These are phyloP conservation scores for Verticillium isaacii DNA, from an alignment of 2,329 filamentous ascomycete genomes.

Conservation along the genomic window DNA sequence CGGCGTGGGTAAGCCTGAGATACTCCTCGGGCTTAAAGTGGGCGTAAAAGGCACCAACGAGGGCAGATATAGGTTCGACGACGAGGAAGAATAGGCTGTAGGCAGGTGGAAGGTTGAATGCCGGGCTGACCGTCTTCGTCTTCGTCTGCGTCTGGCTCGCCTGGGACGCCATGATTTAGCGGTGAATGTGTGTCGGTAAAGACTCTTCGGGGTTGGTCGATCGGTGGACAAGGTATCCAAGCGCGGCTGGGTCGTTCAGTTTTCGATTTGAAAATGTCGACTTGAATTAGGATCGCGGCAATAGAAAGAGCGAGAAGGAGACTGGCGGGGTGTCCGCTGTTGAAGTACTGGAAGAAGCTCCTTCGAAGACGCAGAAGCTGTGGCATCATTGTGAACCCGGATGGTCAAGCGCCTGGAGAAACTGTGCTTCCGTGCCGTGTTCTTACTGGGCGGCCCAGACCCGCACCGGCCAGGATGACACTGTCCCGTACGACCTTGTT, in stretches of 20 bases:
- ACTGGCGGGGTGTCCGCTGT: not conserved
- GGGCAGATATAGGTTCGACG: slow-evolving; percentile 57
- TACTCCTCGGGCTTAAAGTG: slow-evolving; percentile 51
- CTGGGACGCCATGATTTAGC: not conserved
- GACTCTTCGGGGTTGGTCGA: not conserved
- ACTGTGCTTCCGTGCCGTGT: not conserved
- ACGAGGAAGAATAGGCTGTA: slow-evolving; percentile 74
- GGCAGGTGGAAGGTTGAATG: slow-evolving; percentile 48
- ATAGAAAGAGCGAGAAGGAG: not conserved
- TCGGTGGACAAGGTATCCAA: not conserved
- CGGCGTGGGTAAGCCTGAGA: slow-evolving; percentile 57
- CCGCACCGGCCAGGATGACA: not conserved
- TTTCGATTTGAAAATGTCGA: not conserved
- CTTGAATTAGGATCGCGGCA: not conserved
- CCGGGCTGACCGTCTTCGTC: slow-evolving; percentile 9
- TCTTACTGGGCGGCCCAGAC: not conserved
- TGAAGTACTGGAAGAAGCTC: not conserved
- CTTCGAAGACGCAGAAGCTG: not conserved
- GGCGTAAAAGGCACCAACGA: slow-evolving; percentile 47
- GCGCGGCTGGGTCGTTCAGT: not conserved
- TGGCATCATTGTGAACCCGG: not conserved
- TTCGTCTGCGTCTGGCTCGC: not conserved
- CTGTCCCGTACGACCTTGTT: too few species aligned
- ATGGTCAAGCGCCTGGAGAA: not conserved
- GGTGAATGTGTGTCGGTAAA: not conserved